Evolutionary conservation across 2,329 filamentous ascomycete genomes (phyloP).

Genomic region (Ascosphaera apis): DNA sequence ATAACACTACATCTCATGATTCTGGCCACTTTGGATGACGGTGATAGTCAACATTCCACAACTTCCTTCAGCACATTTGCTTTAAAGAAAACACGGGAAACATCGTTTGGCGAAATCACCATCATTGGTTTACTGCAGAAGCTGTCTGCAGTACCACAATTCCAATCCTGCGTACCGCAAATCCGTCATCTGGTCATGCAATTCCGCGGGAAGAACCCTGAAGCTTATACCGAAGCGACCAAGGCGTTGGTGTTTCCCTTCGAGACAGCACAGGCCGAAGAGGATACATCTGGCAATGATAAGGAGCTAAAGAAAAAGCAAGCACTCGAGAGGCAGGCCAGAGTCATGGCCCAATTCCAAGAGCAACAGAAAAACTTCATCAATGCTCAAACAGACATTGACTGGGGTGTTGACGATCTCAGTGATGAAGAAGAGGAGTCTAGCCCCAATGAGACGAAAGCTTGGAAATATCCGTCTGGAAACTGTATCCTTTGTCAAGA

Average conservation of each 20-base stretch:
- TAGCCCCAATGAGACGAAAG: constrained; percentile 40
- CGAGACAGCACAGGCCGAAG: constrained; percentile 65
- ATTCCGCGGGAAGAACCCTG: constrained; percentile 62
- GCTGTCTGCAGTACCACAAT: constrained; percentile 42
- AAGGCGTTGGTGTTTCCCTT: constrained; percentile 36
- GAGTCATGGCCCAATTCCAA: constrained; percentile 95
- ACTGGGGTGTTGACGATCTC: constrained; percentile 70
- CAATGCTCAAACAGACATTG: constrained; percentile 63
- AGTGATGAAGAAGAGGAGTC: constrained; percentile 29
- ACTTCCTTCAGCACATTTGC: constrained; percentile 53
- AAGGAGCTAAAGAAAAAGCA: constrained; percentile 72
- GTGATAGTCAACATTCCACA: constrained; percentile 13
- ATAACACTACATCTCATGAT: constrained; percentile 73
- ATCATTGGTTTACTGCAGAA: constrained; percentile 30
- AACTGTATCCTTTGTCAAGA: constrained; percentile 95
- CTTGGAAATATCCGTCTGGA: constrained; percentile 76
- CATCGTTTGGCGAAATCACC: constrained; percentile 19
- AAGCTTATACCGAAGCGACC: constrained; percentile 46
- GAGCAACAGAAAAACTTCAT: constrained; percentile 92
- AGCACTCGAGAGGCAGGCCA: constrained; percentile 69
- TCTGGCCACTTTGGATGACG: constrained; percentile 67
- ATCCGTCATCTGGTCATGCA: constrained; percentile 62
- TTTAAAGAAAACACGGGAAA: constrained; percentile 36
- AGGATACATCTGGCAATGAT: constrained; percentile 33
- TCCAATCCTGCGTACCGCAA: constrained; percentile 64